Conservation (phyloP, 192 early-diverging fungal genomes). For the Gonapodya sp. region DNA sequence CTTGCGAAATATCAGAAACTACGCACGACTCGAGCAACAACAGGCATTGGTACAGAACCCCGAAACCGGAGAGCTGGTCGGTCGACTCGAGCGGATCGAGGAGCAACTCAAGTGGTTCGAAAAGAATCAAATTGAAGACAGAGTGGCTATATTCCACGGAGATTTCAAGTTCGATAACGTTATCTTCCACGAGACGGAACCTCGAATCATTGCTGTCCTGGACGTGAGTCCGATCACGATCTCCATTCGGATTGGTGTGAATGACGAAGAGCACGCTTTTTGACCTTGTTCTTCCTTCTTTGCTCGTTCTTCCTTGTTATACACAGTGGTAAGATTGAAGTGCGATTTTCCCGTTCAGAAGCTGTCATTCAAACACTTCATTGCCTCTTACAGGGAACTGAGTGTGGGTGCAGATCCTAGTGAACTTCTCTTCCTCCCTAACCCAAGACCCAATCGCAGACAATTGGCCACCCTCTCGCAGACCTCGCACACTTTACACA, state of each 20-base stretch:
- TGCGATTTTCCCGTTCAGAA: background rate
- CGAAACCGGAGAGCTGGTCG: slow-evolving; percentile 42
- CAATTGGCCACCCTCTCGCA: slow-evolving; percentile 82
- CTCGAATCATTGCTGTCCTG: slow-evolving; percentile 72
- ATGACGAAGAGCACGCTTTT: too few species aligned
- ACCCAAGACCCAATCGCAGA: slow-evolving; percentile 17
- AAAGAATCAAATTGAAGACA: slow-evolving; percentile 55
- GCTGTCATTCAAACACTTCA: background rate
- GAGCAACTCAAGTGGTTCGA: slow-evolving; percentile 69
- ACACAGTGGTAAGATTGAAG: slow-evolving; percentile 52
- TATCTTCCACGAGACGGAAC: slow-evolving; percentile 66
- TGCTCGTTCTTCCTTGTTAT: background rate
- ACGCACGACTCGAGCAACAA: slow-evolving; percentile 48
- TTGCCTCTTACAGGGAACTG: slow-evolving; percentile 20
- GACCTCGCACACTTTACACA: slow-evolving; percentile 53
- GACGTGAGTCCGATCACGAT: slow-evolving; percentile 29
- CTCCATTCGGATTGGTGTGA: background rate
- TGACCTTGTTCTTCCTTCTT: background rate
- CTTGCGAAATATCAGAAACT: slow-evolving; percentile 66
- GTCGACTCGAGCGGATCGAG: slow-evolving; percentile 54
- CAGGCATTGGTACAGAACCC: slow-evolving; percentile 60
- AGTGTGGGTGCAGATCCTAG: slow-evolving; percentile 26
- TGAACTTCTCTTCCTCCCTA: background rate
- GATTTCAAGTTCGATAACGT: slow-evolving; percentile 49
- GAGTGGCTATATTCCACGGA: slow-evolving; percentile 79